phyloP scores from a whole-genome alignment of 495 filamentous ascomycete species.

The Aspergillus olivimuriae region DNA sequence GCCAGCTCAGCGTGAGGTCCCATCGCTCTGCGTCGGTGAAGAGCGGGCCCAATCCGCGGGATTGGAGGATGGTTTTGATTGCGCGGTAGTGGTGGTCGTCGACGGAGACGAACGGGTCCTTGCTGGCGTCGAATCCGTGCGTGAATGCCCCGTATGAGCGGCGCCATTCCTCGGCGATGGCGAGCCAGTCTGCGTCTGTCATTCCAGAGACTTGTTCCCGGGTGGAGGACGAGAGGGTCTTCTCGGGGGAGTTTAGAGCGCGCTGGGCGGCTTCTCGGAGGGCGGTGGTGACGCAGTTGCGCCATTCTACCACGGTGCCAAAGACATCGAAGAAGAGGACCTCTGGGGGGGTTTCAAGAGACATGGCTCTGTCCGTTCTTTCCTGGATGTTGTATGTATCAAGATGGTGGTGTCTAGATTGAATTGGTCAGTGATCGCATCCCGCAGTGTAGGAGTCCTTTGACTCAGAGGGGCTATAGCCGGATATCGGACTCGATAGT shows the following conservation, averaged over 20 bases:
- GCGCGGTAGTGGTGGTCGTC: conserved; percentile 65
- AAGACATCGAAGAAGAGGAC: conserved; percentile 63
- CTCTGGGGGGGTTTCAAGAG: conserved; percentile 25
- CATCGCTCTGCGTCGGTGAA: conserved; percentile 53
- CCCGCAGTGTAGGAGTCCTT: no score
- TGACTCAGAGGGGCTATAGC: no score
- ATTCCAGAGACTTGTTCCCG: conserved; percentile 44
- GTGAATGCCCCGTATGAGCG: conserved; percentile 57
- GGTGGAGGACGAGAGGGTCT: conserved; percentile 39
- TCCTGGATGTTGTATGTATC: no score
- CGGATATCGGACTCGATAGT: no score
- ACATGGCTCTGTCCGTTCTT: conserved; percentile 16
- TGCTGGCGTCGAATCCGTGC: conserved; percentile 32
- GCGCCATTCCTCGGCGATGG: conserved; percentile 64
- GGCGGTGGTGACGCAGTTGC: conserved; percentile 49
- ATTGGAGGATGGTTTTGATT: conserved; percentile 48
- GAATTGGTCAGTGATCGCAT: no score
- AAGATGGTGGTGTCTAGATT: no score
- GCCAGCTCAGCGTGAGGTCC: conserved; percentile 59
- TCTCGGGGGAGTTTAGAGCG: conserved; percentile 35
- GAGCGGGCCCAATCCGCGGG: conserved; percentile 48
- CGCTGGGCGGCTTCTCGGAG: conserved; percentile 33
- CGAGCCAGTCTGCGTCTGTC: conserved; percentile 50
- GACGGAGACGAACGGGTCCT: conserved; percentile 45
- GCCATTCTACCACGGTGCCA: conserved; percentile 74